A percentile compares a stretch with the other conserved stretches of the same genome.
Evolutionary conservation across 202 grass and related monocot genomes (phyloP).

Genomic region (Sporobolus alterniflorus): DNA sequence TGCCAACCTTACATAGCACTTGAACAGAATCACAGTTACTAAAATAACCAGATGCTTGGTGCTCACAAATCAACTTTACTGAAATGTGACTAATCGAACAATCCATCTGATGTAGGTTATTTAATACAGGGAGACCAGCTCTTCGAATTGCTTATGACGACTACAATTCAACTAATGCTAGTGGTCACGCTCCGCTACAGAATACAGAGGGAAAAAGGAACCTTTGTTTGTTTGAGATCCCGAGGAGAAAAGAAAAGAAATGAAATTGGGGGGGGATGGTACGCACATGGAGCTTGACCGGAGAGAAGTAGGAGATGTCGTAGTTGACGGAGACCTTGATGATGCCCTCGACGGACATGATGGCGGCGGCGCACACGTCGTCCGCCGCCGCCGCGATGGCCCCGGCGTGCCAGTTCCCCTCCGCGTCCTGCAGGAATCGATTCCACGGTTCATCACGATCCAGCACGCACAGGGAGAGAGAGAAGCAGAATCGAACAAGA

Average conservation of each 20-base stretch:
- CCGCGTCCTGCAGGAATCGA: slow-evolving; percentile 50
- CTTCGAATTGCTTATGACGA: too few relatives aligned
- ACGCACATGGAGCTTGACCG: slow-evolving; percentile 67
- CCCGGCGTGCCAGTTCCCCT: slow-evolving; percentile 86
- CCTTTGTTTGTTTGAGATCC: neutral
- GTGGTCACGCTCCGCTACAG: neutral
- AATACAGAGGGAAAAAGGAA: neutral
- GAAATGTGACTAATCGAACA: slow-evolving; percentile 6
- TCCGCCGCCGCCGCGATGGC: slow-evolving; percentile 71
- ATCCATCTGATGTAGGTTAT: neutral
- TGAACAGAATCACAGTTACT: neutral
- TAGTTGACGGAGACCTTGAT: slow-evolving; percentile 86
- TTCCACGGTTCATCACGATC: neutral
- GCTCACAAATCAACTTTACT: slow-evolving; percentile 17
- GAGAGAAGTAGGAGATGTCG: slow-evolving; percentile 70
- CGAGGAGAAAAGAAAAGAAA: neutral
- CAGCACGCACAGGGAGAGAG: too few relatives aligned
- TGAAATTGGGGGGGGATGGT: neutral
- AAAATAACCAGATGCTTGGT: neutral
- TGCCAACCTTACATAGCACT: neutral
- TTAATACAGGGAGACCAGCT: neutral
- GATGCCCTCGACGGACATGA: slow-evolving; percentile 73
- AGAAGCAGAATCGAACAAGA: neutral
- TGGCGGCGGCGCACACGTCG: slow-evolving; percentile 83
- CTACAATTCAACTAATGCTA: neutral